phyloP scores from a whole-genome alignment of 148 eudicot genomes.

The Rhododendron simsii region DNA sequence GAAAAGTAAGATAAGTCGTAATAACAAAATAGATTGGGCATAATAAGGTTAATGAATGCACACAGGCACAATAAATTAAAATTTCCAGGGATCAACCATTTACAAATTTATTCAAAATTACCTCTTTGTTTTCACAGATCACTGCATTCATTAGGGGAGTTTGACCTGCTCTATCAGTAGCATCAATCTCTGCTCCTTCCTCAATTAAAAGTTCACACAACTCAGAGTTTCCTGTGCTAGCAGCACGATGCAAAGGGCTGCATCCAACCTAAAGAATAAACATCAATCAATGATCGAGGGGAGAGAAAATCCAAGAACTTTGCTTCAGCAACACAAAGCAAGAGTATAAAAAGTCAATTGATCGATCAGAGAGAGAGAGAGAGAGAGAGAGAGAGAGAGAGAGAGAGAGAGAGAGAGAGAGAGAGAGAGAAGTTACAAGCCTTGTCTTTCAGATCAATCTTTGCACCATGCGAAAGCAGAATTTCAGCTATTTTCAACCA shows the following conservation, averaged over 20 bases:
- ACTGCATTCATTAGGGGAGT: conserved; percentile 95
- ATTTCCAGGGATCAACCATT: not conserved
- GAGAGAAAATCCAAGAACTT: not conserved
- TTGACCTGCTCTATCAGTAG: conserved; percentile 69
- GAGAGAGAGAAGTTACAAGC: conserved; percentile 23
- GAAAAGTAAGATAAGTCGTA: not conserved
- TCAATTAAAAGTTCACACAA: conserved; percentile 83
- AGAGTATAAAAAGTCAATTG: not conserved
- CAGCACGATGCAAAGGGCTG: conserved; percentile 98
- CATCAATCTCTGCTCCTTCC: conserved; percentile 94
- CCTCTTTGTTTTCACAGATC: conserved; percentile 72
- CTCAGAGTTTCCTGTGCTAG: conserved; percentile 78
- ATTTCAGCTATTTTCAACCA: conserved; percentile 72
- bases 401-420: not conserved
- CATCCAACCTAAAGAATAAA: conserved; percentile 70
- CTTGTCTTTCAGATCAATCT: conserved; percentile 84
- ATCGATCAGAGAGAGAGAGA: not conserved
- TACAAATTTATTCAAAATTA: conserved; percentile 15
- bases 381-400: not conserved
- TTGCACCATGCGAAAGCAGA: conserved; percentile 70
- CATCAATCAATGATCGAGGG: not conserved
- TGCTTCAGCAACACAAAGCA: conserved; percentile 5
- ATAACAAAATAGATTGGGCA: not conserved
- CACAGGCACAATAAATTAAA: not conserved
- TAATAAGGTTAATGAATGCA: not conserved